Conservation (phyloP, 345 rosid genomes). For the Salix udensis region DNA sequence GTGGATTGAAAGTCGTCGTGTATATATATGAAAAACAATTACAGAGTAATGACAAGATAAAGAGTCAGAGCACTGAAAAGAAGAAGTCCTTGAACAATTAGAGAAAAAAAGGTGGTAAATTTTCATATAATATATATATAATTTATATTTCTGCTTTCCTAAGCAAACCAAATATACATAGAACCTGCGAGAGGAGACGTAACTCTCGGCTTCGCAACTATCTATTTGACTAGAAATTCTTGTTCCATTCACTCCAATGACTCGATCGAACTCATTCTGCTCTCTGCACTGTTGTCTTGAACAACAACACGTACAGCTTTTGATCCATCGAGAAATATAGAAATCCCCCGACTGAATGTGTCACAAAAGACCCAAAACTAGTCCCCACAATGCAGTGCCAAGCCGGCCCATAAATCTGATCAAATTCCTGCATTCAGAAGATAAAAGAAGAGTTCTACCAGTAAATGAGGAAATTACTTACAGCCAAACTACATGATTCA, state of each 20-base stretch:
- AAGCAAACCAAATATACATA: slow-evolving; percentile 20
- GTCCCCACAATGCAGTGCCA: slow-evolving; percentile 70
- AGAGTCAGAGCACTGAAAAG: slow-evolving; percentile 2
- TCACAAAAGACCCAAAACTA: slow-evolving; percentile 60
- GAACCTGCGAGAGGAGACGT: slow-evolving; percentile 5
- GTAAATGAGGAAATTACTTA: neutral
- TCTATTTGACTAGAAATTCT: slow-evolving; percentile 5
- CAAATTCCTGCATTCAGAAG: slow-evolving; percentile 44
- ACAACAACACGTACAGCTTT: slow-evolving; percentile 49
- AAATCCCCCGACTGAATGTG: slow-evolving; percentile 60
- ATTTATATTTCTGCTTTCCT: slow-evolving; percentile 9
- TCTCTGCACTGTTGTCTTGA: slow-evolving; percentile 56
- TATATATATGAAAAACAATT: neutral
- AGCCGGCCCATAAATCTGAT: slow-evolving; percentile 56
- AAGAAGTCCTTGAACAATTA: neutral
- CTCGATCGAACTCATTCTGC: slow-evolving; percentile 44
- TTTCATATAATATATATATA: slow-evolving; percentile 8
- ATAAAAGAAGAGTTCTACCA: too few species aligned
- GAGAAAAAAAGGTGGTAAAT: neutral
- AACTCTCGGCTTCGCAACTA: slow-evolving; percentile 6
- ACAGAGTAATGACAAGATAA: neutral
- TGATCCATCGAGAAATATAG: slow-evolving; percentile 57
- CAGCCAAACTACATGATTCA: neutral
- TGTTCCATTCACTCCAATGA: slow-evolving; percentile 1
- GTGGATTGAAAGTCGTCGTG: neutral